These are phyloP conservation scores for Zymoseptoria brevis DNA, from an alignment of 2,329 filamentous ascomycete genomes.

Conservation along the genomic window DNA sequence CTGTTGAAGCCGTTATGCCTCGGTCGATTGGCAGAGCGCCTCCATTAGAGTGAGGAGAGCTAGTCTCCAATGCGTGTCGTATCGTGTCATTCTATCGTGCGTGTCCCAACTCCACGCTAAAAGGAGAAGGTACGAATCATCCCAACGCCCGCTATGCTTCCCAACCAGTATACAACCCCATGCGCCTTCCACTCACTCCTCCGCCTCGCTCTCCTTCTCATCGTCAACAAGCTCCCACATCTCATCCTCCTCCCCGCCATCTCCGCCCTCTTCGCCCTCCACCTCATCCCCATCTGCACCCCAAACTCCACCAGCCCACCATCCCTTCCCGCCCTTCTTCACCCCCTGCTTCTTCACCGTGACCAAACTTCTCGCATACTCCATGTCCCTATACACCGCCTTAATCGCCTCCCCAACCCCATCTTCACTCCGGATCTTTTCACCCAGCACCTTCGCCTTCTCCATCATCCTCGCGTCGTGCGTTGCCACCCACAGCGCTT, in stretches of 20 bases:
- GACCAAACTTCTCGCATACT: constrained; percentile 81
- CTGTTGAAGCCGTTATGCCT: too few relatives aligned
- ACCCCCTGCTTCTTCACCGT: constrained; percentile 35
- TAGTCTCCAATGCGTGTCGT: not conserved
- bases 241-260: not conserved
- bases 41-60: too few relatives aligned
- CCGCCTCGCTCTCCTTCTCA: not conserved
- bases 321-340: not conserved
- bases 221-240: not conserved
- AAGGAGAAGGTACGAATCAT: not conserved
- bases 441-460: constrained; percentile 73
- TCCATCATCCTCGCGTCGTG: constrained; percentile 85
- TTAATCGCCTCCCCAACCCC: constrained; percentile 88
- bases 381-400: constrained; percentile 86
- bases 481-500: constrained; percentile 84
- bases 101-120: not conserved
- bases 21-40: too few relatives aligned
- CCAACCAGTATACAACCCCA: not conserved
- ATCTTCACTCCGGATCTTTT: constrained; percentile 83
- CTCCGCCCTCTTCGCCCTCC: not conserved
- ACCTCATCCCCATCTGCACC: not conserved
- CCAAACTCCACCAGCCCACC: not conserved
- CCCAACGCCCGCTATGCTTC: not conserved
- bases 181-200: not conserved
- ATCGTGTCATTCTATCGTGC: not conserved